Conservation (phyloP, 1,284 basidiomycete species). For the Microbotryum lychnidis-dioicae region DNA sequence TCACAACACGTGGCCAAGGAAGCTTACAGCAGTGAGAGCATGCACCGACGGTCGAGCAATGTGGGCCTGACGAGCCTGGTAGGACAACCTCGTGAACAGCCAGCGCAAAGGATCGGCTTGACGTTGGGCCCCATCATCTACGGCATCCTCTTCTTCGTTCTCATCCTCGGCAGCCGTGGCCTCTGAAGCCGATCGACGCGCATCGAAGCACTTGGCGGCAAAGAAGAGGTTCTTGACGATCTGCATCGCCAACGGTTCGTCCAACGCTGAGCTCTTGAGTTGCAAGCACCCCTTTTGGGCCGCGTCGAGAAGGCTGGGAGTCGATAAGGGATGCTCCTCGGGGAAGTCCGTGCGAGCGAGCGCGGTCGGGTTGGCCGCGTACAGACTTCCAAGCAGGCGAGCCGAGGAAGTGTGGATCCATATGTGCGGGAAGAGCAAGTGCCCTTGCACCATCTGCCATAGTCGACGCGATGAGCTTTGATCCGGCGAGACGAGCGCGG, state of each 20-base stretch:
- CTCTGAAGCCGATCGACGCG: slow-evolving; percentile 14
- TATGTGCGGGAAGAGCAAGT: slow-evolving; percentile 82
- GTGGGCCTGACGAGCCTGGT: slow-evolving; percentile 55
- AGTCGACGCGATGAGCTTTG: slow-evolving; percentile 21
- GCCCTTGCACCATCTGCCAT: slow-evolving; percentile 58
- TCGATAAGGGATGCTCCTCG: slow-evolving; percentile 49
- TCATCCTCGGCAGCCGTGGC: slow-evolving; percentile 28
- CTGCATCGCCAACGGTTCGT: slow-evolving; percentile 69
- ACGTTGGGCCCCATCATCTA: slow-evolving; percentile 37
- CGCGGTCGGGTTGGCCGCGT: slow-evolving; percentile 48
- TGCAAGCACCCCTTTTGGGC: slow-evolving; percentile 70
- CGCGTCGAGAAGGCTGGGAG: slow-evolving; percentile 55
- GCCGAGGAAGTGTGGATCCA: slow-evolving; percentile 85
- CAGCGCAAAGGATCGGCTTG: slow-evolving; percentile 66
- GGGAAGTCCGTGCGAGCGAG: slow-evolving; percentile 43
- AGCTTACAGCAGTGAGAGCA: slow-evolving; percentile 32
- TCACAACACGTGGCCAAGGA: not conserved
- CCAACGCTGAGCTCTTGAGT: slow-evolving; percentile 71
- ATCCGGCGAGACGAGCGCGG: slow-evolving; percentile 43
- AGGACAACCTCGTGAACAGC: slow-evolving; percentile 89
- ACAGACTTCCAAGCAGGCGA: slow-evolving; percentile 65
- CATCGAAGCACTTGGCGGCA: slow-evolving; percentile 69
- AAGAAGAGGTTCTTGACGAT: slow-evolving; percentile 92
- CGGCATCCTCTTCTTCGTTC: slow-evolving; percentile 32
- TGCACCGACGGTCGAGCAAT: slow-evolving; percentile 42